phyloP scores from a whole-genome alignment of 305 asterid species.

The Solanum hybrid region DNA sequence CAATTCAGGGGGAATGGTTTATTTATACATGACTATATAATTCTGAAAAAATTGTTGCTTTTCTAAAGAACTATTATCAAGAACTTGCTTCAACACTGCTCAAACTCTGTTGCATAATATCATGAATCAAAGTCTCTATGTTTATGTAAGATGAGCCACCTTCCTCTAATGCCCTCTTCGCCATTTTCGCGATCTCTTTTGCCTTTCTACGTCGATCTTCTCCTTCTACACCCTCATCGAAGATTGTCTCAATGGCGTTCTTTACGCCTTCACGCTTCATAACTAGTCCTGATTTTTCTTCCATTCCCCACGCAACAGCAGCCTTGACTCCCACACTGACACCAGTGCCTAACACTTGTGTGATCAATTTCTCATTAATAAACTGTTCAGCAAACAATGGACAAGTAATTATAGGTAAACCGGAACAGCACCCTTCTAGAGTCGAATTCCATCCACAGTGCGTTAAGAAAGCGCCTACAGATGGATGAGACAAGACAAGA shows the following conservation, averaged over 20 bases:
- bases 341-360: conserved; percentile 31
- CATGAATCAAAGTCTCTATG: conserved; percentile 27
- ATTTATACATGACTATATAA: not conserved
- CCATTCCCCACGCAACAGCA: conserved; percentile 35
- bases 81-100: not conserved
- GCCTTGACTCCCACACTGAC: conserved; percentile 16
- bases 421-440: conserved; percentile 27
- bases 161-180: conserved; percentile 26
- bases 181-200: conserved; percentile 24
- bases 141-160: conserved; percentile 33
- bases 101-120: conserved; percentile 14
- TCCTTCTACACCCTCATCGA: conserved; percentile 34
- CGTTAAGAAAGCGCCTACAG: conserved; percentile 40
- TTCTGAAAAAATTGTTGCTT: not conserved
- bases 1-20: not conserved
- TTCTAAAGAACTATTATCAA: not conserved
- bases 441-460: conserved; percentile 62
- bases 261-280: conserved; percentile 28
- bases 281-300: conserved; percentile 29
- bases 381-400: conserved; percentile 47
- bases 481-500: conserved; percentile 32
- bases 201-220: conserved; percentile 29
- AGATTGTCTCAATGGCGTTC: conserved; percentile 28
- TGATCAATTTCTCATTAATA: conserved; percentile 35
- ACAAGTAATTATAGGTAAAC: conserved; percentile 47